Base-by-base conservation (phyloP, 1,139 yeast species). In the Sugiyamaella neomexicana region DNA sequence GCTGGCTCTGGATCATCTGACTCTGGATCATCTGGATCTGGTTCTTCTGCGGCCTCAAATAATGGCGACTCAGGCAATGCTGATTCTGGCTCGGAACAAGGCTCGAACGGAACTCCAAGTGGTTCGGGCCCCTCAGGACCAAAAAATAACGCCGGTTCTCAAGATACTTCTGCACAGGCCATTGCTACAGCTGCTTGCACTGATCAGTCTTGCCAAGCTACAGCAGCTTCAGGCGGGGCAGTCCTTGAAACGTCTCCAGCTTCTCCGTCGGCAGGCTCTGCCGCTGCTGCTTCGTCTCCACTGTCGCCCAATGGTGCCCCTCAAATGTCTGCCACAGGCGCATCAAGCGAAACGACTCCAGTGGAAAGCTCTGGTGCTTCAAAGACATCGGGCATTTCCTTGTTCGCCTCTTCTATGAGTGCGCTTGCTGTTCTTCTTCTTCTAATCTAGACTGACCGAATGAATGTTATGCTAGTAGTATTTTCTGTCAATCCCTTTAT, bases 361-460 rank as follows among this genome's bases (percentile, higher is more conserved):
- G 45, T 41, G 8, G 16, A 41, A 13, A 41, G n/a, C 16, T 41
- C 45, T 16, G 32, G 31, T 2, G 45, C 45, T 20, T 17, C 45
- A 29, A 29, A 29, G 34, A 12, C n/a, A 12, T 29, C 34, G 34
- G 34, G 34, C 3, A 3, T 29, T 29, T 12, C 34, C n/a, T 9
- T 2, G 3, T 29, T 29, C 34, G 3, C 7, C 34, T 29, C 34
- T 29, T 9, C 34, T 9, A 29, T 29, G 34, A 29, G 34, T 29
- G n/a, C n/a, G 7, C 8, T 29, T 3, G 34, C 10, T 29, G 34
- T 29, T 29, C 34, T 29, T 29, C 34, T 29, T 29, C 34, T 29
- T 29, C 34, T 29, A 7, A 29, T 29, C 34, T 29, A 29, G 34
- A 29, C 39, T 5, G 39, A 13, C 39, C 13, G 16, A n/a, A 9